Conservation (phyloP, 768 basidiomycete species). For the Termitomyces sp. region DNA sequence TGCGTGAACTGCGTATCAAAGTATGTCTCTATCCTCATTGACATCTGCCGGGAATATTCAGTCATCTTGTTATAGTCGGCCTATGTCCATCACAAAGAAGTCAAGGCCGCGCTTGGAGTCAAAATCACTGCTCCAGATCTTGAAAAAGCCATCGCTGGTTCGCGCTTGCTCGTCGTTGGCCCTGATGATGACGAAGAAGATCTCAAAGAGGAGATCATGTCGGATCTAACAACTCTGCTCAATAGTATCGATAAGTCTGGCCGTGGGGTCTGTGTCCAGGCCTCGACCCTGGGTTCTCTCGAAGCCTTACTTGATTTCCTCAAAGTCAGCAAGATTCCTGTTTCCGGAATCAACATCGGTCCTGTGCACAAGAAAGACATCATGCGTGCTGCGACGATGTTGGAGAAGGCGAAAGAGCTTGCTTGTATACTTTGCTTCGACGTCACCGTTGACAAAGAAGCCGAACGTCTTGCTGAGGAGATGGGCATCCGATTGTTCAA, state of each 20-base stretch:
- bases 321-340: constrained; percentile 92
- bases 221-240: constrained; percentile 82
- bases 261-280: constrained; percentile 96
- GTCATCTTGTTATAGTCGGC: constrained; percentile 51
- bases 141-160: constrained; percentile 97
- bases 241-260: constrained; percentile 93
- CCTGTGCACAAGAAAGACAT: constrained; percentile 95
- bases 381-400: constrained; percentile 88
- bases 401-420: constrained; percentile 93
- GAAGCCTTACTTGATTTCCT: constrained; percentile 97
- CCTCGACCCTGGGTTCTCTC: constrained; percentile 93
- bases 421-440: constrained; percentile 97
- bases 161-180: constrained; percentile 84
- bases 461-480: constrained; percentile 87
- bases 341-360: constrained; percentile 95
- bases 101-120: constrained; percentile 95
- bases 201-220: constrained; percentile 92
- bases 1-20: constrained; percentile 95
- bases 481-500: constrained; percentile 93
- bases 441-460: constrained; percentile 90
- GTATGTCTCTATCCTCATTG: constrained; percentile 31
- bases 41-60: constrained; percentile 7
- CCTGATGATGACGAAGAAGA: constrained; percentile 98
- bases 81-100: constrained; percentile 96
- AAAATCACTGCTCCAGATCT: constrained; percentile 94